Evolutionary conservation across 345 rosid species (phyloP).

Genomic region (Melaleuca alternifolia): DNA sequence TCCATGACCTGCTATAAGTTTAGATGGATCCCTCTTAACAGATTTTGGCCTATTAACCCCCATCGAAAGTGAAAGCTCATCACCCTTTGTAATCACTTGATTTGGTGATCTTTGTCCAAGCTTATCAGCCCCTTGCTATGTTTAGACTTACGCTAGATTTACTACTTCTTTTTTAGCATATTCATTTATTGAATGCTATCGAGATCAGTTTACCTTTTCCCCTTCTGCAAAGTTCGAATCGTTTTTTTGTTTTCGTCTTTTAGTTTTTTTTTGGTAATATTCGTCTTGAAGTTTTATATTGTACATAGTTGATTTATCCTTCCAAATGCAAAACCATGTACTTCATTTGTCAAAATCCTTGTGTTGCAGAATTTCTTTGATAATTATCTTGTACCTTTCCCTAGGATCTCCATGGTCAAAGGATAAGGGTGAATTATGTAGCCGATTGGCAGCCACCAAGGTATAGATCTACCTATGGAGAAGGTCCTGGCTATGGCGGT

Average conservation of each 20-base stretch:
- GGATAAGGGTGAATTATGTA: conserved; percentile 73
- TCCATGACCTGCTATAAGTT: no score
- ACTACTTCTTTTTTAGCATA: no score
- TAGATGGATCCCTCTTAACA: no score
- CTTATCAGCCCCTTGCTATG: no score
- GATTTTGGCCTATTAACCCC: no score
- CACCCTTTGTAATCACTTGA: no score
- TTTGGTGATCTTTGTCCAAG: no score
- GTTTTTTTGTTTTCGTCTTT: no score
- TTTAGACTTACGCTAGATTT: no score
- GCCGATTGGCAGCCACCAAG: conserved; percentile 39
- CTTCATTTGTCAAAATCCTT: neutral
- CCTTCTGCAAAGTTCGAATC: neutral
- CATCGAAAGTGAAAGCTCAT: no score
- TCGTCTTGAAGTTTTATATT: neutral
- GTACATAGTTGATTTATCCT: neutral
- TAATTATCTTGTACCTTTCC: neutral
- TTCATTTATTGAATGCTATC: neutral
- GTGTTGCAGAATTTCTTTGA: neutral
- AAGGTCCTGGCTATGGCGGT: neutral
- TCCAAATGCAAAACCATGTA: neutral
- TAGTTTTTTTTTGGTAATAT: neutral
- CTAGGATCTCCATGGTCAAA: conserved; percentile 77
- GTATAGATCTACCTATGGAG: no score
- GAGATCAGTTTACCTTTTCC: neutral